Evolutionary conservation across 176 grass and related monocot species (phyloP), one percentile per base, ranked within the genome.

Genomic region (Phragmites australis): DNA sequence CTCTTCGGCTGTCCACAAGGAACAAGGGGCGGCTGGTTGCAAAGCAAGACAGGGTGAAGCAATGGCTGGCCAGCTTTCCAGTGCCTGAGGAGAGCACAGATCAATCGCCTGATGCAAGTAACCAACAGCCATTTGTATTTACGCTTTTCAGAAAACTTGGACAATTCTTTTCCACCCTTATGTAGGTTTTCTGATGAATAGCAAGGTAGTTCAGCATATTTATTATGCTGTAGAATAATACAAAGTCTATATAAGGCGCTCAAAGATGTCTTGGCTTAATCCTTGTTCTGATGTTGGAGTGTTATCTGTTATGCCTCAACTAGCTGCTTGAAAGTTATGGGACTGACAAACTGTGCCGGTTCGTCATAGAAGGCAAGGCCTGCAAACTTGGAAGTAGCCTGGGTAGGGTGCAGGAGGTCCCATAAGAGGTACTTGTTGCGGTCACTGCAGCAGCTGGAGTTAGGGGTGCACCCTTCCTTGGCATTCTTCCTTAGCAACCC

Each of bases 401-500:
- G 83, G 62, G 85, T 93, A 45, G 93, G 83, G 87, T 97, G 88
- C 11, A 89, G 1, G 2, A 68, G 22, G 40, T 90, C 90, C 90
- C 90, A 93, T 40, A 97, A 93, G 32, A 93, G 14, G 66, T 84
- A 93, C 12, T 68, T 81, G 15, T 71, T 49, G 4, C 86, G 90
- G 21, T 93, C 74, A 31, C 46, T 48, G 42, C 90, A 97, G 72
- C 74, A 97, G 23, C 66, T 85, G 42, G 93, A 66, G 59, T 65
- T 91, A 7, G 90, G 85, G 13, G 45, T 84, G 80, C 93, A 97
- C 14, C 23, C 68, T 19, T 58, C 59, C 60, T 82, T 70, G 3
- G 90, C 93, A 59, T 93, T 91, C 86, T 56, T 97, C 93, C 52
- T 69, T 48, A n/a, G n/a, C 32, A 91, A 59, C 8, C 90, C 90